Percentiles rank a stretch among this genome's conserved stretches.
These are phyloP conservation scores for Malassezia equina DNA, from an alignment of 1,284 basidiomycete species.

Conservation along the genomic window DNA sequence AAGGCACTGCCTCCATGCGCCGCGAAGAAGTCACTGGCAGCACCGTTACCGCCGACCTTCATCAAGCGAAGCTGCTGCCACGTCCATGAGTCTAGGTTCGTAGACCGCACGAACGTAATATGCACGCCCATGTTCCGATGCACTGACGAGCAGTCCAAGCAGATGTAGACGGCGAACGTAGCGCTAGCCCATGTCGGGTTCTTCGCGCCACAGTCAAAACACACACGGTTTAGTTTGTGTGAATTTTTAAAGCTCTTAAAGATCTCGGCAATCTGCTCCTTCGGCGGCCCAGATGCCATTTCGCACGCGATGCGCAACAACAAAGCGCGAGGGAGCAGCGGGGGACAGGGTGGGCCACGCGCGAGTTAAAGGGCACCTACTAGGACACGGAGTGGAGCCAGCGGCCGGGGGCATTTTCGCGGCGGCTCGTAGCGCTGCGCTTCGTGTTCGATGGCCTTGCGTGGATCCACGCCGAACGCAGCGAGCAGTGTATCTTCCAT, in stretches of 20 bases:
- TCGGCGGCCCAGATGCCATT: conserved; percentile 33
- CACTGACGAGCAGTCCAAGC: conserved; percentile 86
- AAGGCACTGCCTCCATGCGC: conserved; percentile 69
- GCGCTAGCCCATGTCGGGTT: conserved; percentile 97
- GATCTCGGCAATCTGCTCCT: conserved; percentile 45
- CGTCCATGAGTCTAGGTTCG: conserved; percentile 92
- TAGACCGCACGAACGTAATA: conserved; percentile 95
- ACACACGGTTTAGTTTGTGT: conserved; percentile 53
- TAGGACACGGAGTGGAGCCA: background rate
- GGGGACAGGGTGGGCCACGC: background rate
- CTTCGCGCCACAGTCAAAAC: conserved; percentile 91
- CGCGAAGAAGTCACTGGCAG: conserved; percentile 80
- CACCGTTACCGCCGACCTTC: conserved; percentile 88
- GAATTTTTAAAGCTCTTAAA: conserved; percentile 41
- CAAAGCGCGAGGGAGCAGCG: background rate
- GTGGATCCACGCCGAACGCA: conserved; percentile 6
- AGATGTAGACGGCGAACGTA: conserved; percentile 94
- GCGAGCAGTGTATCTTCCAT: conserved; percentile 1
- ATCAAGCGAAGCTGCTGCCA: conserved; percentile 81
- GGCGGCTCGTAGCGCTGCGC: background rate
- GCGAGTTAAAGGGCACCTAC: background rate
- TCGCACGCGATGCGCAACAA: background rate
- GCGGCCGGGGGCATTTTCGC: background rate
- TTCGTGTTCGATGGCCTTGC: conserved; percentile 8
- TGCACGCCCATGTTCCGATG: conserved; percentile 98